Conservation (phyloP, 768 basidiomycete genomes). For the Mycena polygramma region DNA sequence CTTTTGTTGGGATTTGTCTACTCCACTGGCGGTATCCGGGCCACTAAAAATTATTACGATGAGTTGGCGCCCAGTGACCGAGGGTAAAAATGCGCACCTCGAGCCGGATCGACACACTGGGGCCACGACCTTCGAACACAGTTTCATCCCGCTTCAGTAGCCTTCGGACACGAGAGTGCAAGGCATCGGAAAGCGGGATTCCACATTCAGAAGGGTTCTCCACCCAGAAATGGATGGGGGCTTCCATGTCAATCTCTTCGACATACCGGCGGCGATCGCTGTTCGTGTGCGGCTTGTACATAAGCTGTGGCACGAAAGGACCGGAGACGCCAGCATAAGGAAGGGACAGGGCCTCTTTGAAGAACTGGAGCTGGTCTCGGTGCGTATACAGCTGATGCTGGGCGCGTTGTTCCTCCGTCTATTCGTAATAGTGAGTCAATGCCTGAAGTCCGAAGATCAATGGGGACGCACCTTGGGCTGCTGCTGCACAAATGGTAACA, state of each 20-base stretch:
- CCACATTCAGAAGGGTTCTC: slow-evolving; percentile 69
- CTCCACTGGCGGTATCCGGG: slow-evolving; percentile 85
- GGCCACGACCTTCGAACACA: slow-evolving; percentile 81
- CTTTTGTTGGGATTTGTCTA: slow-evolving; percentile 85
- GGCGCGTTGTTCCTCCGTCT: slow-evolving; percentile 43
- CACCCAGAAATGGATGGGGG: slow-evolving; percentile 73
- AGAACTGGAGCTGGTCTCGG: slow-evolving; percentile 60
- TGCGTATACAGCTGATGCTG: slow-evolving; percentile 49
- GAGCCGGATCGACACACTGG: slow-evolving; percentile 83
- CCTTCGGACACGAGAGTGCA: slow-evolving; percentile 69
- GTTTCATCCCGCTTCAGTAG: slow-evolving; percentile 70
- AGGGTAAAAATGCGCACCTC: slow-evolving; percentile 60
- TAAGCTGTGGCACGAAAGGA: slow-evolving; percentile 75
- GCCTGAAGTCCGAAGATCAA: slow-evolving; percentile 12
- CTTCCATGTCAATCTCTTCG: slow-evolving; percentile 73
- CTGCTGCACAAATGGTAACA: slow-evolving; percentile 21
- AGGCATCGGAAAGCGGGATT: slow-evolving; percentile 72
- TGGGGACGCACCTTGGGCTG: slow-evolving; percentile 30
- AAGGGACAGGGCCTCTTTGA: slow-evolving; percentile 55
- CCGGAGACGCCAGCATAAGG: slow-evolving; percentile 52
- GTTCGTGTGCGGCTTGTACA: slow-evolving; percentile 83
- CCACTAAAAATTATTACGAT: slow-evolving; percentile 63
- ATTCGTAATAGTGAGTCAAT: slow-evolving; percentile 24
- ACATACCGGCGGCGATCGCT: slow-evolving; percentile 85
- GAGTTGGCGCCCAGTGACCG: slow-evolving; percentile 18